Base-by-base conservation (phyloP, 129 eudicot species). In the Glebionis coronaria region DNA sequence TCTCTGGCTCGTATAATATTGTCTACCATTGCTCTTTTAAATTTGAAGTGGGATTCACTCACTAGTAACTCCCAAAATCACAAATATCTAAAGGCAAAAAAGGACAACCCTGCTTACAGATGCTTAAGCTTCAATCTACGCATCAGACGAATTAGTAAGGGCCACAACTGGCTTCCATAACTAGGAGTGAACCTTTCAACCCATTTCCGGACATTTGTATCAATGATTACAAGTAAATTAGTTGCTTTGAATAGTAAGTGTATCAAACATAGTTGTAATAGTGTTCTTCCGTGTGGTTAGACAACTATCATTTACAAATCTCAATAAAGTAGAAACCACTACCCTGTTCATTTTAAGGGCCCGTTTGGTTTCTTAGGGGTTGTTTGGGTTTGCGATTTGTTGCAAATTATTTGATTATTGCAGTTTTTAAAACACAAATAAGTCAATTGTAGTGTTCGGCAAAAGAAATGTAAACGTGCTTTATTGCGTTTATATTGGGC, bases 211-310 rank as follows among this genome's bases (percentile, higher is more conserved):
- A 14, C 54, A 12, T 14, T 49, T 49, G 7, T 49, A 14, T 4
- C 23, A 35, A 35, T 18, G 11, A 19, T 16, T 8, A n/a, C 44
- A 49, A 15, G 47, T 2, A 11, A 50, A 46, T 4, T 49, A 27
- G 10, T 66, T 47, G 47, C 59, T 66, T 25, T 50, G 18, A 27
- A 23, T 18, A 44, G 66, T 9, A 20, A 44, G 42, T 63, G 54
- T 47, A 14, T 14, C 56, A 45, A 65, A 49, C 14, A 49, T 14
- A n/a, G 19, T 7, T 14, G 7, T 49, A 49, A 49, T 19, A 35
- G 14, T 49, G 12, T 14, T n/a, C 54, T 12, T 49, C 19, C 6
- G 18, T 49, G 18, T 49, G 54, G 7, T 49, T 49, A 49, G 16
- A 14, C 4, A 14, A 8, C n/a, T 12, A 5, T 4, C 5, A 14